Evolutionary conservation across 208 protist species (phyloP).

Genomic region (Acanthamoeba sp.): DNA sequence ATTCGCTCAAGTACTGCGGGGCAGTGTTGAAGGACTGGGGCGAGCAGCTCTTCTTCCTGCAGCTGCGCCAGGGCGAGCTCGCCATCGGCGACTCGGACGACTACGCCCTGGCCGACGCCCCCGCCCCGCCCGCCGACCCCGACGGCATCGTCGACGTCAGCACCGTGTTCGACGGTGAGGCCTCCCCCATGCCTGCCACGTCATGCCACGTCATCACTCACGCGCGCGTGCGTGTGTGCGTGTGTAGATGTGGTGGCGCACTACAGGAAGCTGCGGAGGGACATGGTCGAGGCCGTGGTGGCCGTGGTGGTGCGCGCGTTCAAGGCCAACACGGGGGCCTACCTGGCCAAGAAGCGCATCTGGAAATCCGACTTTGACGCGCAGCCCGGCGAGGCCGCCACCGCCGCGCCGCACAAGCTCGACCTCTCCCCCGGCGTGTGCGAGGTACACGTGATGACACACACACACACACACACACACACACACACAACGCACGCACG

Average conservation of each 20-base stretch:
- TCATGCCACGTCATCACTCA: not conserved
- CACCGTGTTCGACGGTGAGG: constrained; percentile 1
- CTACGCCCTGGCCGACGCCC: not conserved
- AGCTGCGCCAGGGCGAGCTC: not conserved
- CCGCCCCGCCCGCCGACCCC: not conserved
- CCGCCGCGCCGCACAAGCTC: not conserved
- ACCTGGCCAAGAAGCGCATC: not conserved
- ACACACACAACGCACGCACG: not conserved
- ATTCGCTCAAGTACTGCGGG: constrained; percentile 31
- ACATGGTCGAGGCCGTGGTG: not conserved
- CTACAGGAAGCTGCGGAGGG: not conserved
- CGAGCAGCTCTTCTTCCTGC: constrained; percentile 40
- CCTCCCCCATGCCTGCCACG: too few relatives aligned
- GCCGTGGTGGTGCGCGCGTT: not conserved
- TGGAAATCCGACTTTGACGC: not conserved
- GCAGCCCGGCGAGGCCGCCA: not conserved
- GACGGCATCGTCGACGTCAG: not conserved
- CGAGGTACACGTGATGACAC: not conserved
- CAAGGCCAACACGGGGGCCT: not conserved
- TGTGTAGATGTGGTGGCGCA: not conserved
- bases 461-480: too few relatives aligned
- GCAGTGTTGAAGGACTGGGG: constrained; percentile 23
- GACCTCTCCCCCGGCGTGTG: constrained; percentile 18
- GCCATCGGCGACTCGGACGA: not conserved
- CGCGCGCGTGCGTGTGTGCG: not conserved